Base-by-base conservation (phyloP, 2,329 filamentous ascomycete genomes). In the Sporothrix euskadiensis region DNA sequence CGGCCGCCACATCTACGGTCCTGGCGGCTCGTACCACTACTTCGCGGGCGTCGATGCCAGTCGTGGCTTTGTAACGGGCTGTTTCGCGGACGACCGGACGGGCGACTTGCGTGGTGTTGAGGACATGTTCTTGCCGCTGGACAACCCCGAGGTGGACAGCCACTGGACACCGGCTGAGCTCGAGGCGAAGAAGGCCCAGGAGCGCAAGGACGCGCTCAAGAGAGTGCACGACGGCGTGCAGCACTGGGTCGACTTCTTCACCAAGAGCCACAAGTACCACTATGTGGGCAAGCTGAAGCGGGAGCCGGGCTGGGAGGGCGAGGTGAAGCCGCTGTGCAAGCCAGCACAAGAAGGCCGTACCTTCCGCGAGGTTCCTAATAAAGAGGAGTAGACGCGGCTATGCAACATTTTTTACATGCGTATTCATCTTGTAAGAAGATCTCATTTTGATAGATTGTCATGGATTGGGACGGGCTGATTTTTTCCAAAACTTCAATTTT, bases 1-100 rank as follows among this genome's bases (percentile, higher is more conserved):
- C 16, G 95, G 96, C 32, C 89, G 91, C 79, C 94, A 97, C 85
- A 98, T 98, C 83, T 99, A 99, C 83, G 96, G 96, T 4, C 96
- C 96, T 22, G 94, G 94, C 16, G 95, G 95, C 0, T 94, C 95
- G 1, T 99, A 99, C 82, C 91, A 91, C 81, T 98, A 98, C 84
- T 99, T 99, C 80, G 96, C 96, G 0, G 96, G 96, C 0, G 87
- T 94, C 54, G 96, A 99, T 82, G 94, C 95, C 47, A 90, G 92
- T 16, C 91, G 96, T 68, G 94, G 91, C 26, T 99, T 94, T 82
- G 90, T 99, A 10, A 98, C 96, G 1, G 94, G 93, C 22, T 99
- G 96, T 82, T 99, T 99, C 83, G 84, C 88, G 54, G 91, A 94
- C 76, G 96, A 99, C 84, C 85, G 90, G 44, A 96, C 91, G 1